phyloP scores from a whole-genome alignment of 1,139 yeast genomes.

The Pneumocystis canis region DNA sequence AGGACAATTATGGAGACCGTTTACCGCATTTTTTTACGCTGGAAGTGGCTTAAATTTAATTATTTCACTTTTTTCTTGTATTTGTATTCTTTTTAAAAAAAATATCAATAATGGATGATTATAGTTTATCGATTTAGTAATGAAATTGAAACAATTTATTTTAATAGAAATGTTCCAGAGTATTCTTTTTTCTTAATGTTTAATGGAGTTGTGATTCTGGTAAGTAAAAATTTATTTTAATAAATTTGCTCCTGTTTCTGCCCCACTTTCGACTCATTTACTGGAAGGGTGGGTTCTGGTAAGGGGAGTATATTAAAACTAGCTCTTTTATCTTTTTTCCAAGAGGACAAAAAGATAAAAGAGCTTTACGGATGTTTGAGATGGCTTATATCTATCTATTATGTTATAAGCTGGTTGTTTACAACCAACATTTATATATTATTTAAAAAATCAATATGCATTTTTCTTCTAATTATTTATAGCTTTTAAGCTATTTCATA shows the following conservation, averaged over 20 bases:
- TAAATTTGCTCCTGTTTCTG: background rate
- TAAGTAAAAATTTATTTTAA: conserved; percentile 16
- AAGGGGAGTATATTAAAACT: background rate
- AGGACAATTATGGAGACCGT: conserved; percentile 25
- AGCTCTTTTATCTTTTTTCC: background rate
- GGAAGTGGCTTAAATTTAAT: conserved; percentile 20
- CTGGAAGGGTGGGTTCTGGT: background rate
- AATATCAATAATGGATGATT: background rate
- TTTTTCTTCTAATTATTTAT: background rate
- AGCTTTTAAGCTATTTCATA: background rate
- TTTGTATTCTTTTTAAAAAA: background rate
- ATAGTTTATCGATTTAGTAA: conserved; percentile 23
- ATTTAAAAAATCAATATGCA: background rate
- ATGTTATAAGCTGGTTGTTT: background rate
- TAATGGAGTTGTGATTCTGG: conserved; percentile 21
- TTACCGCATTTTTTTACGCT: conserved; percentile 23
- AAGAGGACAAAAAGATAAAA: background rate
- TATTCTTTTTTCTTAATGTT: conserved; percentile 23
- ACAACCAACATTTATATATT: background rate
- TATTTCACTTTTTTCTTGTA: conserved; percentile 7
- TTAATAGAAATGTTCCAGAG: conserved; percentile 21
- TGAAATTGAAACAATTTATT: conserved; percentile 23
- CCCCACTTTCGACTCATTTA: background rate
- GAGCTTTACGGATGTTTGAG: background rate
- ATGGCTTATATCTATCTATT: background rate